These are phyloP conservation scores for Anethum foeniculum DNA, from an alignment of 140 eudicot species.

Conservation along the genomic window DNA sequence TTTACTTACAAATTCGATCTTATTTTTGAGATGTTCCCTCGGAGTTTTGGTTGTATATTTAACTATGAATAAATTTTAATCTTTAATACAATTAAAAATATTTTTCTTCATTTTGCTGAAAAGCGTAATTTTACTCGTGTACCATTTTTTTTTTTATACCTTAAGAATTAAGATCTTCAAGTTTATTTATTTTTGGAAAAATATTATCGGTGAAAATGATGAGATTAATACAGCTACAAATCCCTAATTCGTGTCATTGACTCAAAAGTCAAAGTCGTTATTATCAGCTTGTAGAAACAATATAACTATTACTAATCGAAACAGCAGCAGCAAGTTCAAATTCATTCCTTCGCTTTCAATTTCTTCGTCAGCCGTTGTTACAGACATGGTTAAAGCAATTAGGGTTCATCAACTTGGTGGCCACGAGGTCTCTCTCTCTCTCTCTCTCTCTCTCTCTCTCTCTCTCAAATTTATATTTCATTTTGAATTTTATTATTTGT, in stretches of 20 bases:
- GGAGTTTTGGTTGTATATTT: too few species aligned
- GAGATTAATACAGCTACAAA: neutral
- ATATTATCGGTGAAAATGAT: neutral
- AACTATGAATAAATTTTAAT: too few species aligned
- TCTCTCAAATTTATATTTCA: neutral
- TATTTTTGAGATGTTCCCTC: too few species aligned
- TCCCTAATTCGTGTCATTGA: neutral
- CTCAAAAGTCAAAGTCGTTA: neutral
- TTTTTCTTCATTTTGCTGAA: too few species aligned
- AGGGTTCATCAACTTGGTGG: slow-evolving; percentile 66
- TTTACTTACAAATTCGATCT: too few species aligned
- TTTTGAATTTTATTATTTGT: neutral
- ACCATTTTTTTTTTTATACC: too few species aligned
- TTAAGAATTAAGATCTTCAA: too few species aligned
- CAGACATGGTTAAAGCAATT: slow-evolving; percentile 62
- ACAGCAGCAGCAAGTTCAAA: neutral
- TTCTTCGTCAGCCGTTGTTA: slow-evolving; percentile 17
- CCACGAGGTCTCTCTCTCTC: slow-evolving; percentile 39
- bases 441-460: neutral
- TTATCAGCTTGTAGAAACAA: neutral
- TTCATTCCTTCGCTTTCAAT: slow-evolving; percentile 11
- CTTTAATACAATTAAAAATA: too few species aligned
- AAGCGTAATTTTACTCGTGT: too few species aligned
- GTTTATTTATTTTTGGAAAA: neutral
- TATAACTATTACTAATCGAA: neutral